These are phyloP conservation scores for Gossypium davidsonii DNA, from an alignment of 441 rosid genomes.

Conservation along the genomic window DNA sequence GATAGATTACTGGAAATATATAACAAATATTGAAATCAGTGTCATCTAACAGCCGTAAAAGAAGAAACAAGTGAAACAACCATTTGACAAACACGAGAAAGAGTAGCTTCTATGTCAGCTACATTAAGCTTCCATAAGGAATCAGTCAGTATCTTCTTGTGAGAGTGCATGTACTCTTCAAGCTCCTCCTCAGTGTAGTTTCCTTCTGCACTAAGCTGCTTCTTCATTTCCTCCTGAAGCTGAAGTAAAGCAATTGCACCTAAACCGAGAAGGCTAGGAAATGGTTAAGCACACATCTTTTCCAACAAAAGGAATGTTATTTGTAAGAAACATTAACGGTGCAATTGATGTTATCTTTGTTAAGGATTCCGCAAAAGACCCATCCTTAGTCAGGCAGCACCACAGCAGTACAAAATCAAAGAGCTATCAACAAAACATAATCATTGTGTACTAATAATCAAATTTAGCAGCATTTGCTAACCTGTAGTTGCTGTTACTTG, in stretches of 20 bases:
- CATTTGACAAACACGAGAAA: conserved; percentile 94
- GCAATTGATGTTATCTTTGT: not conserved
- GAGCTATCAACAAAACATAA: not conserved
- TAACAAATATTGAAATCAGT: not conserved
- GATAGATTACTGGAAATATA: conserved; percentile 23
- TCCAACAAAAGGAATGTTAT: not conserved
- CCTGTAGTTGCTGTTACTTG: conserved; percentile 97
- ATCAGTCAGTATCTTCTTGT: conserved; percentile 85
- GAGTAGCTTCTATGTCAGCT: conserved; percentile 92
- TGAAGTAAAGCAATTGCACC: conserved; percentile 95
- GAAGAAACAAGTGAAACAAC: conserved; percentile 30
- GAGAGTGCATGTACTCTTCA: conserved; percentile 74
- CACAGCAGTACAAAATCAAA: conserved; percentile 2
- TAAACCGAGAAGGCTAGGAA: conserved; percentile 26
- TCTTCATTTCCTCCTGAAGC: conserved; percentile 96
- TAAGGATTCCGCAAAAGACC: not conserved
- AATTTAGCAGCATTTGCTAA: conserved; percentile 26
- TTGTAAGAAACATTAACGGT: not conserved
- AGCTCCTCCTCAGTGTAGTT: conserved; percentile 83
- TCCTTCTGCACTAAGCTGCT: conserved; percentile 73
- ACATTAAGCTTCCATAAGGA: conserved; percentile 96
- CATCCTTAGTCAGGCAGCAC: not conserved
- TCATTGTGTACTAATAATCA: conserved; percentile 10
- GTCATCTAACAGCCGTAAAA: conserved; percentile 1
- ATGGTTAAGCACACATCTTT: not conserved